Base-by-base conservation (phyloP, 768 basidiomycete genomes). In the Hypsizygus marmoreus region DNA sequence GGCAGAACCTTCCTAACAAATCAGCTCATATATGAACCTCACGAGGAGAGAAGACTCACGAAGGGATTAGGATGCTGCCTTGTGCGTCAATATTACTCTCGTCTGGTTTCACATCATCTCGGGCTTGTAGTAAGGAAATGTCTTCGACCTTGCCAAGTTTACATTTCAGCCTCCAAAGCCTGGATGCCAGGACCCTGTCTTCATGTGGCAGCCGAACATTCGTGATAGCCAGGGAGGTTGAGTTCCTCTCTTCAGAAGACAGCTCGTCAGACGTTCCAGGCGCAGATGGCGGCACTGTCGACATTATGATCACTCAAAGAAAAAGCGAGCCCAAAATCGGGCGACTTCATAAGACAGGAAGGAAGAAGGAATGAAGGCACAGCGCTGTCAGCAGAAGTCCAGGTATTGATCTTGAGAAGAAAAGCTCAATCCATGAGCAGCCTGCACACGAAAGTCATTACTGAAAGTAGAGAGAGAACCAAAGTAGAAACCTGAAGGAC, bases 1-100 rank as follows among this genome's bases (percentile, higher is more conserved):
- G 82, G 59, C 81, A 82, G 40, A 84, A 53, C 52, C 65, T 68
- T 46, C 28, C 35, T 22, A n/a, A 26, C 22, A 24, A 32, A 49
- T 53, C 38, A 55, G 47, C 43, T 47, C 24, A 44, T 31, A 50
- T 43, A 40, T 51, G 49, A 49, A 49, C 23, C 22, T 39, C 24
- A 38, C 41, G n/a, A 26, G 32, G 35, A 30, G 22, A 36, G 14
- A 16, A 34, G 38, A 58, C 67, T 61, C 53, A 70, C 68, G 69
- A 68, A 39, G 68, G 69, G 25, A 72, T 46, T 57, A 70, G 51
- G 49, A 72, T 36, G 47, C 64, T 58, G 28, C 69, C 65, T 34
- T 58, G 53, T 26, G 62, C 65, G 37, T 64, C 56, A 28, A 65
- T 47, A 20, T 35, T 48, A 40, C 26, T 20, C 16, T 33, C 37